A percentile compares a stretch with the other conserved stretches of the same genome.
These are phyloP conservation scores for Protomyces gravidus DNA, from an alignment of 1,139 yeast species.

Conservation along the genomic window DNA sequence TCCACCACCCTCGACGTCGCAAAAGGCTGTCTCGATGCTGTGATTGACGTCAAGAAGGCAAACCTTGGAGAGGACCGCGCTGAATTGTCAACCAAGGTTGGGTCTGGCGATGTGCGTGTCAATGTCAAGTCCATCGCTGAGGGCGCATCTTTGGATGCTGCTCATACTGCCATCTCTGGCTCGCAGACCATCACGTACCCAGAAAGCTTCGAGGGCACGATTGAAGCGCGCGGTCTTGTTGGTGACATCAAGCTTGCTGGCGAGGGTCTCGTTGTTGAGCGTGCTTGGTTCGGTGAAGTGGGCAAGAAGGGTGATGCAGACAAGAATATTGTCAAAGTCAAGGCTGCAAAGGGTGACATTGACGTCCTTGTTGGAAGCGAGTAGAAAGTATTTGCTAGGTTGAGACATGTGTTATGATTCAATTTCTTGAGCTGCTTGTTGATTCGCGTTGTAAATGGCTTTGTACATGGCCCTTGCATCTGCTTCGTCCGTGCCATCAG, in stretches of 20 bases:
- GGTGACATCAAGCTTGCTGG: constrained; percentile 24
- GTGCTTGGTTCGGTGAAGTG: constrained; percentile 17
- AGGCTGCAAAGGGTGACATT: constrained; percentile 26
- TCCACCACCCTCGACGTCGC: constrained; percentile 25
- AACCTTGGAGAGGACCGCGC: background rate
- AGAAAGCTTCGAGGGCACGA: constrained; percentile 22
- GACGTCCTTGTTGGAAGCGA: constrained; percentile 14
- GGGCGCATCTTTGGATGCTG: constrained; percentile 8
- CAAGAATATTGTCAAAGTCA: constrained; percentile 16
- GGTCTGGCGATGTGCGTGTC: constrained; percentile 25
- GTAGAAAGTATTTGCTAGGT: background rate
- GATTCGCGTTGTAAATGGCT: background rate
- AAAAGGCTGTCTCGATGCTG: constrained; percentile 21
- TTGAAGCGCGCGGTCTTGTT: constrained; percentile 22
- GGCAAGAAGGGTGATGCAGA: constrained; percentile 24
- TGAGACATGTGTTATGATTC: too few species aligned
- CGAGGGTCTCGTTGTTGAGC: constrained; percentile 19
- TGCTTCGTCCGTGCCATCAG: background rate
- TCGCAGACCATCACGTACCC: constrained; percentile 22
- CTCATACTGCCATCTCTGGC: constrained; percentile 22
- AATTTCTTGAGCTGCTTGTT: too few species aligned
- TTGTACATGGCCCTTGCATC: background rate
- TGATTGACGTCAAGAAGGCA: constrained; percentile 1
- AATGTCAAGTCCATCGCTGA: constrained; percentile 16
- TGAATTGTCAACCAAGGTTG: constrained; percentile 25